These are phyloP conservation scores for Colletotrichum eleusines DNA, from an alignment of 2,329 filamentous ascomycete genomes.

Conservation along the genomic window DNA sequence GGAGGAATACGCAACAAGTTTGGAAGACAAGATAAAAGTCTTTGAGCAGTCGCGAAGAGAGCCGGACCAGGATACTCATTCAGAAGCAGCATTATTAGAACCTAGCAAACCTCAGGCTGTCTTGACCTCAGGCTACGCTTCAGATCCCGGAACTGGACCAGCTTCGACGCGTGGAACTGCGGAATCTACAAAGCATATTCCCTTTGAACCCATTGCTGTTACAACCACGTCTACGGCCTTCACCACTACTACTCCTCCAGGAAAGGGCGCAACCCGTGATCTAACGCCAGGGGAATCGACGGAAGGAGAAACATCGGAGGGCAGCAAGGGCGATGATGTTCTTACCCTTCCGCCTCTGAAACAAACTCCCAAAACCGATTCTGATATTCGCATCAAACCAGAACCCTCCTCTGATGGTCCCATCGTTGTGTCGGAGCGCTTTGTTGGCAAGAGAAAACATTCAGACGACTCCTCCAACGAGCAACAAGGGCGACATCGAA, in stretches of 20 bases:
- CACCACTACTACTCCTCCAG: neutral
- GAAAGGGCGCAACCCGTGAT: neutral
- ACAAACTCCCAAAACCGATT: slow-evolving; percentile 6
- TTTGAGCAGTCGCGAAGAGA: slow-evolving; percentile 55
- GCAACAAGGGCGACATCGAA: slow-evolving; percentile 46
- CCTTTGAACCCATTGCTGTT: neutral
- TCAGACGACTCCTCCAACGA: slow-evolving; percentile 38
- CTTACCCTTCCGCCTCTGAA: slow-evolving; percentile 28
- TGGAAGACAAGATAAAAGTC: slow-evolving; percentile 58
- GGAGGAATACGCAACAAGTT: slow-evolving; percentile 57
- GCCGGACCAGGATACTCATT: neutral
- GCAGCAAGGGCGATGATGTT: slow-evolving; percentile 23
- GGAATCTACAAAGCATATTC: neutral
- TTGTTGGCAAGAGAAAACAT: slow-evolving; percentile 61
- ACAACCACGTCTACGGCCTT: neutral
- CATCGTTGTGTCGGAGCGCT: slow-evolving; percentile 63
- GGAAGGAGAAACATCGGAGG: slow-evolving; percentile 20
- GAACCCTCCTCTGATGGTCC: slow-evolving; percentile 66
- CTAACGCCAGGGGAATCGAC: neutral
- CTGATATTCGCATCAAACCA: slow-evolving; percentile 54
- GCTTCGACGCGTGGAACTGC: neutral
- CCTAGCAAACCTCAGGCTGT: slow-evolving; percentile 21
- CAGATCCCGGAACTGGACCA: slow-evolving; percentile 22
- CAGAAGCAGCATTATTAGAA: slow-evolving; percentile 1
- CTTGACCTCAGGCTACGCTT: slow-evolving; percentile 30